Percentiles rank a stretch among this genome's conserved stretches.
Evolutionary conservation across 2,329 filamentous ascomycete genomes (phyloP).

Genomic region (Xylariaceae sp.): DNA sequence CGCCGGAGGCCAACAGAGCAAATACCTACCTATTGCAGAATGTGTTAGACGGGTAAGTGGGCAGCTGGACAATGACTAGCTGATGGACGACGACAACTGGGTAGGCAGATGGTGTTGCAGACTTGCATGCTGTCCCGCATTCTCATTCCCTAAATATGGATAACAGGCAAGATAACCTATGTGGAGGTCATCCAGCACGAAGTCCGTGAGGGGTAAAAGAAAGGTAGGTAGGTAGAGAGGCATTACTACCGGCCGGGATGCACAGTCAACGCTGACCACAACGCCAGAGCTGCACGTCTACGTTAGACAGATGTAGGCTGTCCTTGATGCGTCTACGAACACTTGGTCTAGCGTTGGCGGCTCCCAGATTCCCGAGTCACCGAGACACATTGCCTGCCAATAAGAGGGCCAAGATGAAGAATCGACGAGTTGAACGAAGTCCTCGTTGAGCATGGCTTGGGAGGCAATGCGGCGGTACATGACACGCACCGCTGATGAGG

Average conservation of each 20-base stretch:
- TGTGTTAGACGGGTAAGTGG: background rate
- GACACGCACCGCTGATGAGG: slow-evolving; percentile 22
- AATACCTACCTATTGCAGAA: background rate
- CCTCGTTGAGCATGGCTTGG: slow-evolving; percentile 18
- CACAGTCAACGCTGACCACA: slow-evolving; percentile 8
- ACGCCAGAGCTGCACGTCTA: slow-evolving; percentile 8
- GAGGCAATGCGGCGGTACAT: background rate
- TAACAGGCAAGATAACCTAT: background rate
- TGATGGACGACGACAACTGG: background rate
- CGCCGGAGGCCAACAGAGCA: background rate
- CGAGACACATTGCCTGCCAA: slow-evolving; percentile 12
- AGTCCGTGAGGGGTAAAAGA: background rate
- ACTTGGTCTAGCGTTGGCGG: slow-evolving; percentile 10
- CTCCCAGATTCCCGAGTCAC: background rate
- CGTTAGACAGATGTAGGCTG: background rate
- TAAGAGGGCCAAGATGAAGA: slow-evolving; percentile 20
- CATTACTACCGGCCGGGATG: slow-evolving; percentile 10
- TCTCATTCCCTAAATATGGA: background rate
- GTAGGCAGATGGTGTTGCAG: background rate
- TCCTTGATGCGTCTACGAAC: slow-evolving; percentile 17
- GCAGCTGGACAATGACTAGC: background rate
- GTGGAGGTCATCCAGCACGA: background rate
- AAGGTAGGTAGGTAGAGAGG: background rate
- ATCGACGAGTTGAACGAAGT: slow-evolving; percentile 18
- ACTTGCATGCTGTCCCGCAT: background rate